Evolutionary conservation across 139 green algal genomes (phyloP), one percentile per base, ranked within the genome.

Genomic region (Choricystis sp.): DNA sequence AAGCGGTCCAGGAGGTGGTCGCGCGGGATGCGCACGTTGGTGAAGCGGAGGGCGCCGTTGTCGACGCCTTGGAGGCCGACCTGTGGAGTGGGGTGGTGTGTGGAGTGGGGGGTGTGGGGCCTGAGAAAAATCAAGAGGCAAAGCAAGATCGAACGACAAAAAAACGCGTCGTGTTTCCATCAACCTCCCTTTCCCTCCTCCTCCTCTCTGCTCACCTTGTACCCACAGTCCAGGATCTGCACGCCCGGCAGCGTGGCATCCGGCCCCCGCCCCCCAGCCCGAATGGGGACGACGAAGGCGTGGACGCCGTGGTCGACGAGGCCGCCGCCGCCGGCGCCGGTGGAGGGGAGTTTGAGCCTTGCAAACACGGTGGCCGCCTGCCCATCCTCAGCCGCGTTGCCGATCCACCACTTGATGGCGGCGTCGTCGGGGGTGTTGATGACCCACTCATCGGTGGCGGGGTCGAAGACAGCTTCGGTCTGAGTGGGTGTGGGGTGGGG

Each of bases 201-300:
- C 19, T 56, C 48, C 48, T 56, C 19, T n/a, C 48, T 19, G 29
- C 4, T 0, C 27, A 84, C 87, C 79, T 96, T 96, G 83, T 94
- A 94, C 3, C 88, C 88, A 59, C 86, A 95, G 74, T 96, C 88
- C 2, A 74, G 69, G 58, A 96, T 94, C 75, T 96, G 88, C 52
- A 95, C 85, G 0, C 88, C 88, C 25, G 82, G 83, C 56, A 85
- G 64, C 30, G 74, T 56, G 22, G 25, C 5, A 9, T 52, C 40
- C 40, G 9, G 9, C 2, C 59, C 28, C 30, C 77, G 72, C 2
- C 29, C 29, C 0, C 68, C 72, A 60, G 87, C 78, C 0, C 86
- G 66, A 21, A 92, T 64, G 2, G 82, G 86, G 66, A 89, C 81
- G 21, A 93, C 63, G 29, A 91, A 86, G 14, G 86, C 86, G 63